A percentile compares a stretch with the other conserved stretches of the same genome.
These are phyloP conservation scores for Macroventuria anomochaeta DNA, from an alignment of 2,329 filamentous ascomycete species.

Conservation along the genomic window DNA sequence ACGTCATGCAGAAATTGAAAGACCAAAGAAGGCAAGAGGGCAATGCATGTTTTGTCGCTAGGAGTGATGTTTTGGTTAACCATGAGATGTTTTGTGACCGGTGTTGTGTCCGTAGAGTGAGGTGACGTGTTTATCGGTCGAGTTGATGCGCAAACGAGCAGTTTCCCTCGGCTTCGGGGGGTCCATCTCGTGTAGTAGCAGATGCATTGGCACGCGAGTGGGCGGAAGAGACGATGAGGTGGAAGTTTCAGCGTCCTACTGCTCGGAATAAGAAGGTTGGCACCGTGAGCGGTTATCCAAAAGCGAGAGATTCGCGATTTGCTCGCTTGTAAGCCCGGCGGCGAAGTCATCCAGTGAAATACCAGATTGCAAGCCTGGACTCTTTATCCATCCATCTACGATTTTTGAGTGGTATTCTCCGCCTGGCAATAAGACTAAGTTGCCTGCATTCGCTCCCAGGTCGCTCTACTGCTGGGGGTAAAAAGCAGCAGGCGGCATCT, in stretches of 20 bases:
- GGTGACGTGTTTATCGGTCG: not conserved
- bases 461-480: conserved; percentile 56
- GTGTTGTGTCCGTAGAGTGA: not conserved
- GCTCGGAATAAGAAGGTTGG: no score
- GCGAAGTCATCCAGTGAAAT: not conserved
- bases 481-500: conserved; percentile 58
- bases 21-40: not conserved
- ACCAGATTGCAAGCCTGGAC: not conserved
- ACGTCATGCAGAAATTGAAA: not conserved
- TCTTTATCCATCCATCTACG: not conserved
- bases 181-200: no score
- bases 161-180: no score
- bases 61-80: not conserved
- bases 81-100: not conserved
- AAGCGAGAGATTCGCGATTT: not conserved
- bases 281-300: not conserved
- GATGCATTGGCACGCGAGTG: no score
- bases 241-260: no score
- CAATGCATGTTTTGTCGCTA: conserved; percentile 1
- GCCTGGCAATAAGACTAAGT: not conserved
- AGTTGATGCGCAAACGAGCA: no score
- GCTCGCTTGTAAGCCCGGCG: not conserved
- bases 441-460: not conserved
- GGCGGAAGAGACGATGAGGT: no score
- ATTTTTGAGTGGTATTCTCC: not conserved